These are phyloP conservation scores for Zanthoxylum bungeanum DNA, from an alignment of 345 rosid genomes.

Conservation along the genomic window DNA sequence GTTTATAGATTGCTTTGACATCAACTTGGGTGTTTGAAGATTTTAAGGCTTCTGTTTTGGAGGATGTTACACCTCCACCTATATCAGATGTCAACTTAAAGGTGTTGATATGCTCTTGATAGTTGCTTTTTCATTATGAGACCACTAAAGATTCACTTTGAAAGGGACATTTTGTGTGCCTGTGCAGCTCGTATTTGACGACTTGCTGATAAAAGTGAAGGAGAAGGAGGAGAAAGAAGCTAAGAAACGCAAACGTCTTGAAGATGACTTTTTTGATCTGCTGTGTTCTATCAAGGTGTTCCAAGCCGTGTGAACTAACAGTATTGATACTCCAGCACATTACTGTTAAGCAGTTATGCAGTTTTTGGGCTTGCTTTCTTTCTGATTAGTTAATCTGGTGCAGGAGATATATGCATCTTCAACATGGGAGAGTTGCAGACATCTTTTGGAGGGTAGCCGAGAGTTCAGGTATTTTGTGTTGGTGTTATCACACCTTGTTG, in stretches of 20 bases:
- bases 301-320: constrained; percentile 10
- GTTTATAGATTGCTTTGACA: constrained; percentile 51
- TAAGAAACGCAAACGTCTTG: constrained; percentile 68
- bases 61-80: constrained; percentile 44
- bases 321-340: background rate
- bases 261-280: constrained; percentile 44
- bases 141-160: background rate
- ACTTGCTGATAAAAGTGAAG: constrained; percentile 73
- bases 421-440: constrained; percentile 73
- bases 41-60: constrained; percentile 60
- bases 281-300: constrained; percentile 44
- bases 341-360: constrained; percentile 20
- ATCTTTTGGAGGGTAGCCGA: constrained; percentile 63
- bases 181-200: constrained; percentile 71
- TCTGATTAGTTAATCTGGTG: constrained; percentile 24
- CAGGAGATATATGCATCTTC: constrained; percentile 82
- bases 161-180: background rate
- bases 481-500: background rate
- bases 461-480: constrained; percentile 64
- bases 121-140: background rate
- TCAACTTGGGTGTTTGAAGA: constrained; percentile 73
- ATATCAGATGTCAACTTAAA: constrained; percentile 61
- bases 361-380: constrained; percentile 18
- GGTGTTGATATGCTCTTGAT: constrained; percentile 30
- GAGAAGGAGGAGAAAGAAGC: constrained; percentile 94